Evolutionary conservation across 441 rosid species (phyloP), one percentile per base, ranked within the genome.

Genomic region (Jatropha podagrica): DNA sequence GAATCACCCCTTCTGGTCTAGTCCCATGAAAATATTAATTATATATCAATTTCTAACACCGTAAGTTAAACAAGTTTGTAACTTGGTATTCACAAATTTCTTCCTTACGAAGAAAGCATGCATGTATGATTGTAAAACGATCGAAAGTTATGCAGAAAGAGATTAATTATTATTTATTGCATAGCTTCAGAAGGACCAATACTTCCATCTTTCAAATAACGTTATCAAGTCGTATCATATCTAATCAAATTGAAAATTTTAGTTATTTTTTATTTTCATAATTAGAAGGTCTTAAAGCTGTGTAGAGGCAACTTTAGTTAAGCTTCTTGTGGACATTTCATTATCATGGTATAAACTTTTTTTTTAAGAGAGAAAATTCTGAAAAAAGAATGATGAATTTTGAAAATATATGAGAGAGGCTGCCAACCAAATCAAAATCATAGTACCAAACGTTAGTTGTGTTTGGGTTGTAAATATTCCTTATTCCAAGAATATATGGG

Each of bases 21-120:
- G 89, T 75, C 90, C 88, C 84, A 77, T 92, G 32, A 91, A 86
- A 58, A 79, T 88, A 0, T 44, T 44, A 6, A 23, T 23, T 32
- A 32, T 32, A 32, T 32, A 32, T 32, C 32, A 1, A 1, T 32
- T 32, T 32, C 32, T 32, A 32, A 32, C 32, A 32, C 32, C 32
- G 2, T 32, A 32, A 32, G 2, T 32, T 32, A 32, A 32, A 32
- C 32, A 32, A 32, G 6, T 44, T 44, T 44, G 10, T 44, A 7
- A 44, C 8, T 44, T 44, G 7, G 1, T 6, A 6, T 44, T 44
- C 5, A 4, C 48, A 44, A 44, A 4, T 6, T 44, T 6, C 48
- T 44, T 5, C 6, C 8, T 44, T 44, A 1, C 48, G 2, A 6
- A 44, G 10, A 11, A 44, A 6, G 1, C 8, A 42, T 5, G 10